phyloP scores from a whole-genome alignment of 2,329 filamentous ascomycete species.

The Microcyclospora tardicrescens region DNA sequence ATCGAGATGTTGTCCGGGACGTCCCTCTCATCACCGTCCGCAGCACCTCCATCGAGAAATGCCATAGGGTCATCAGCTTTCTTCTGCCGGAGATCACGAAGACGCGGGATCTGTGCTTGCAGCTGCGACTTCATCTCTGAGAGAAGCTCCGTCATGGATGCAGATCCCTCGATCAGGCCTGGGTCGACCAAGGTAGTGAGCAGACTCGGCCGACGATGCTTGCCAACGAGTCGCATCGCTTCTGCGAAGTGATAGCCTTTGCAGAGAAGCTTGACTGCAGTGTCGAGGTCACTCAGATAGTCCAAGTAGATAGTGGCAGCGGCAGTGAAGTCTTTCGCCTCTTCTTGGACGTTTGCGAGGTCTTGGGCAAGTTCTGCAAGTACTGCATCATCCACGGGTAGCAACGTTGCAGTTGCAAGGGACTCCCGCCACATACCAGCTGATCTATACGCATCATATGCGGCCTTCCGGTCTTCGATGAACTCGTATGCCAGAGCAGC shows the following conservation, averaged over 20 bases:
- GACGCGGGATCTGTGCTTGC: slow-evolving; percentile 69
- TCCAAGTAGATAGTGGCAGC: slow-evolving; percentile 73
- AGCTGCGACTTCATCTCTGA: slow-evolving; percentile 86
- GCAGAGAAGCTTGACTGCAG: slow-evolving; percentile 66
- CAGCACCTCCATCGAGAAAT: slow-evolving; percentile 63
- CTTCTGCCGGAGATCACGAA: slow-evolving; percentile 67
- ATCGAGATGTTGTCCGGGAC: slow-evolving; percentile 87
- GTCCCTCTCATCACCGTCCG: slow-evolving; percentile 42
- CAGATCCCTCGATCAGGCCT: slow-evolving; percentile 68
- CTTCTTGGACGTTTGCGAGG: slow-evolving; percentile 66
- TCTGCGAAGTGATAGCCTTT: slow-evolving; percentile 78
- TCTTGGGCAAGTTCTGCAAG: slow-evolving; percentile 56
- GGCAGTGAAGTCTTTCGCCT: slow-evolving; percentile 69
- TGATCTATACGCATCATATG: slow-evolving; percentile 70
- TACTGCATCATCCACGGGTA: slow-evolving; percentile 47
- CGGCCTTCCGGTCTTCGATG: slow-evolving; percentile 57
- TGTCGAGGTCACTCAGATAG: slow-evolving; percentile 59
- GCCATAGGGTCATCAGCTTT: slow-evolving; percentile 74
- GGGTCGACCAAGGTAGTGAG: slow-evolving; percentile 59
- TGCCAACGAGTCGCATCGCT: slow-evolving; percentile 64
- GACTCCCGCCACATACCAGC: slow-evolving; percentile 87
- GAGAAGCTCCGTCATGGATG: slow-evolving; percentile 75
- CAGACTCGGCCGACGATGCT: slow-evolving; percentile 47
- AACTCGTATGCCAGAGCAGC: slow-evolving; percentile 84
- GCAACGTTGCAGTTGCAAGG: slow-evolving; percentile 62